Evolutionary conservation across 352 stramenopile species (phyloP).

Genomic region (Globisporangium uncinulatum): DNA sequence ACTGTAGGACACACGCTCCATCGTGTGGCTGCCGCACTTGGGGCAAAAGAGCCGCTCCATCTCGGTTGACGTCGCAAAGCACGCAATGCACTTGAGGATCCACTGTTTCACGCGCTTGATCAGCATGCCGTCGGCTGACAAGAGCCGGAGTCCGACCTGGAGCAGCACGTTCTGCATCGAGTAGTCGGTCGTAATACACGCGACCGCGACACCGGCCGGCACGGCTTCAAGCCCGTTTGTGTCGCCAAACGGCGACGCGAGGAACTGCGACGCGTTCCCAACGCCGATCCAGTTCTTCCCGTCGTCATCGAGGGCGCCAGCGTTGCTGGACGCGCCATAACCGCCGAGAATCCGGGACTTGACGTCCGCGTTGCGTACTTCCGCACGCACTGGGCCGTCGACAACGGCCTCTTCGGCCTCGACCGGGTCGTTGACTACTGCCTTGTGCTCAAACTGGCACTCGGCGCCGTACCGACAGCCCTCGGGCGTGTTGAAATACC

Average conservation of each 20-base stretch:
- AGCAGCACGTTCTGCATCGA: constrained; percentile 90
- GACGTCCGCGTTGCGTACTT: constrained; percentile 71
- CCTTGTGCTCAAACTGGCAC: constrained; percentile 69
- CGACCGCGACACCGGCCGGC: constrained; percentile 39
- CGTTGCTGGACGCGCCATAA: constrained; percentile 74
- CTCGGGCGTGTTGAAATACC: constrained; percentile 67
- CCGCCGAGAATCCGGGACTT: constrained; percentile 86
- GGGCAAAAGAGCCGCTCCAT: constrained; percentile 95
- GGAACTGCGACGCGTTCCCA: constrained; percentile 58
- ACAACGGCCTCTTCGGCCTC: constrained; percentile 13
- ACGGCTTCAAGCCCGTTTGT: constrained; percentile 60
- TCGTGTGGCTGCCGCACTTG: constrained; percentile 93
- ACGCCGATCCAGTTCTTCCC: constrained; percentile 86
- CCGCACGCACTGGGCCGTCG: constrained; percentile 31
- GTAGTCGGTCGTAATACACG: constrained; percentile 86
- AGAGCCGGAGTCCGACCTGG: constrained; percentile 80
- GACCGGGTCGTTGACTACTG: constrained; percentile 18
- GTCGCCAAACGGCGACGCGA: constrained; percentile 70
- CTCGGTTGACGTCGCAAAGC: constrained; percentile 93
- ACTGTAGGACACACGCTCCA: constrained; percentile 94
- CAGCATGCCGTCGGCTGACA: constrained; percentile 80
- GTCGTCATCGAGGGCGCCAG: constrained; percentile 70
- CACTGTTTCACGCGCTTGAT: constrained; percentile 91
- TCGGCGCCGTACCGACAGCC: constrained; percentile 70
- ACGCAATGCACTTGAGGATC: constrained; percentile 96